Evolutionary conservation across 1,139 yeast genomes (phyloP).

Genomic region (Chernovozyma aurita): DNA sequence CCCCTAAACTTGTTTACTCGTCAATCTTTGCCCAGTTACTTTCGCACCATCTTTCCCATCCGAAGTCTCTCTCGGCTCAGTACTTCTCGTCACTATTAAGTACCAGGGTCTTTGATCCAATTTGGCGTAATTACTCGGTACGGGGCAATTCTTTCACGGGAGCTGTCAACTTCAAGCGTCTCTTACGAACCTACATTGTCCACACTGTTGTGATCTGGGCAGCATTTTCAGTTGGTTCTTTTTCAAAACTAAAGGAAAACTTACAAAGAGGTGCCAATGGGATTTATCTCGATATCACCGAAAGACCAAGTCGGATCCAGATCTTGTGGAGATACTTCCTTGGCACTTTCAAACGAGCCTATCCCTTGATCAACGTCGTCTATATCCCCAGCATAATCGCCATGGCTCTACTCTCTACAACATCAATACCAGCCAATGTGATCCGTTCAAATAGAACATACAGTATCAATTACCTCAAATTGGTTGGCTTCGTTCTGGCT

Average conservation of each 20-base stretch:
- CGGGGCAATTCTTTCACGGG: conserved; percentile 25
- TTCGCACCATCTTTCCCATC: conserved; percentile 42
- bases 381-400: conserved; percentile 36
- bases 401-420: conserved; percentile 31
- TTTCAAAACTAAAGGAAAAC: conserved; percentile 8
- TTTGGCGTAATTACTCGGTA: conserved; percentile 39
- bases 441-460: conserved; percentile 10
- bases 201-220: conserved; percentile 24
- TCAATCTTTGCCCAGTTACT: conserved; percentile 36
- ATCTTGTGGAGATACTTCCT: background rate
- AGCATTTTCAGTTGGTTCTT: conserved; percentile 17
- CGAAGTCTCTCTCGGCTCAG: conserved; percentile 32
- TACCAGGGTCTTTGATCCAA: conserved; percentile 32
- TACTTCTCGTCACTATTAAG: conserved; percentile 34
- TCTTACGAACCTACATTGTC: conserved; percentile 21
- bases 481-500: conserved; percentile 34
- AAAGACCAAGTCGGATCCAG: background rate
- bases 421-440: conserved; percentile 18
- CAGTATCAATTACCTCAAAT: conserved; percentile 32
- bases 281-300: background rate
- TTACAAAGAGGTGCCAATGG: conserved; percentile 2
- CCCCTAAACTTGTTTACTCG: conserved; percentile 3
- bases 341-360: conserved; percentile 24
- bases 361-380: conserved; percentile 31
- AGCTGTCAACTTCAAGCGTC: conserved; percentile 13